phyloP scores from a whole-genome alignment of 192 early-diverging fungal genomes.

The Podila epigama region DNA sequence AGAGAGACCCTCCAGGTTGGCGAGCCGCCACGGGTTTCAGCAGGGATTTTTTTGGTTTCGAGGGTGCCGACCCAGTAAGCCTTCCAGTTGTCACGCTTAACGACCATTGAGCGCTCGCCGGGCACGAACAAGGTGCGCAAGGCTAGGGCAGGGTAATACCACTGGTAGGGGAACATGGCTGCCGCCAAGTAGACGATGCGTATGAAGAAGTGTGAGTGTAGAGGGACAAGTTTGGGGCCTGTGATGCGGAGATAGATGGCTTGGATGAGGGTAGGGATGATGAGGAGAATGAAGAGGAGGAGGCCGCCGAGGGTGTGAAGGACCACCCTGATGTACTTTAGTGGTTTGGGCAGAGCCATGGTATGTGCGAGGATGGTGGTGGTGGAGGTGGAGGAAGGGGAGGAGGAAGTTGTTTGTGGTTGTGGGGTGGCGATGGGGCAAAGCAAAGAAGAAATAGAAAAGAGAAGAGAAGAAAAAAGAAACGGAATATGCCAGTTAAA shows the following conservation, averaged over 20 bases:
- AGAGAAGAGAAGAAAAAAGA: neutral
- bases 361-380: neutral
- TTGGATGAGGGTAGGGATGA: slow-evolving; percentile 32
- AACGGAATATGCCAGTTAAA: neutral
- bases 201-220: slow-evolving; percentile 37
- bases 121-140: slow-evolving; percentile 33
- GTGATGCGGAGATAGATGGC: slow-evolving; percentile 16
- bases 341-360: slow-evolving; percentile 35
- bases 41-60: slow-evolving; percentile 44
- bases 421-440: neutral
- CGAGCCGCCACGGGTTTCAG: slow-evolving; percentile 38
- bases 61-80: slow-evolving; percentile 50
- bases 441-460: neutral
- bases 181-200: slow-evolving; percentile 43
- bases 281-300: slow-evolving; percentile 29
- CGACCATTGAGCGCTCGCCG: slow-evolving; percentile 35
- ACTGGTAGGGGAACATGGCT: slow-evolving; percentile 47
- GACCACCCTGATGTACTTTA: slow-evolving; percentile 37
- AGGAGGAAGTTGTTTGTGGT: neutral
- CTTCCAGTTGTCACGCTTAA: slow-evolving; percentile 39
- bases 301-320: slow-evolving; percentile 23
- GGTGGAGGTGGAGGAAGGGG: neutral
- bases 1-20: slow-evolving; percentile 46
- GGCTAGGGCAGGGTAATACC: slow-evolving; percentile 34
- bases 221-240: slow-evolving; percentile 26